These are phyloP conservation scores for Pneumocystis wakefieldiae DNA, from an alignment of 1,139 yeast genomes.

Conservation along the genomic window DNA sequence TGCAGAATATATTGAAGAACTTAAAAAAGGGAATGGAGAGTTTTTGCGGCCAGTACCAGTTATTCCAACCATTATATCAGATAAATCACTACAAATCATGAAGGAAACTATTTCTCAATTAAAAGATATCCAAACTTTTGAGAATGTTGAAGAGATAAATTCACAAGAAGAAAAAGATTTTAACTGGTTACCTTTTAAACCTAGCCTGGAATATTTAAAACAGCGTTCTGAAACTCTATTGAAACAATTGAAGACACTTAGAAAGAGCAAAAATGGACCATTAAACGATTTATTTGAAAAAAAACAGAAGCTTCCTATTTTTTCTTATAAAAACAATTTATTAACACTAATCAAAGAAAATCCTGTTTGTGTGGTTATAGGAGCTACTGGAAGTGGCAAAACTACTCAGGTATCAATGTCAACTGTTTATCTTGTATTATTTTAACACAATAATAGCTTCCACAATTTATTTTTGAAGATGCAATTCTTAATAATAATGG, in stretches of 20 bases:
- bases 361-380: slow-evolving; percentile 77
- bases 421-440: not conserved
- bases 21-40: slow-evolving; percentile 13
- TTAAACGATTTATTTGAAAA: slow-evolving; percentile 11
- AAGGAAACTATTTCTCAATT: slow-evolving; percentile 1
- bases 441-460: slow-evolving; percentile 54
- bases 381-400: slow-evolving; percentile 97
- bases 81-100: slow-evolving; percentile 5
- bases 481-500: slow-evolving; percentile 48
- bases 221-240: not conserved
- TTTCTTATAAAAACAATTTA: slow-evolving; percentile 9
- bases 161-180: not conserved
- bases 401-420: slow-evolving; percentile 49
- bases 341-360: slow-evolving; percentile 21
- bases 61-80: slow-evolving; percentile 6
- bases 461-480: slow-evolving; percentile 57
- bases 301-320: slow-evolving; percentile 14
- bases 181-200: not conserved
- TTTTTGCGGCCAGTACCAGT: slow-evolving; percentile 11
- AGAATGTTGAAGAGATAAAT: not conserved
- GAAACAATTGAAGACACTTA: not conserved
- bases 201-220: not conserved
- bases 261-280: not conserved
- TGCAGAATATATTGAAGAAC: slow-evolving; percentile 11
- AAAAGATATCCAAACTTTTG: not conserved